Evolutionary conservation across 306 rosid species (phyloP), one percentile per base, ranked within the genome.

Genomic region (Quercus dentata): DNA sequence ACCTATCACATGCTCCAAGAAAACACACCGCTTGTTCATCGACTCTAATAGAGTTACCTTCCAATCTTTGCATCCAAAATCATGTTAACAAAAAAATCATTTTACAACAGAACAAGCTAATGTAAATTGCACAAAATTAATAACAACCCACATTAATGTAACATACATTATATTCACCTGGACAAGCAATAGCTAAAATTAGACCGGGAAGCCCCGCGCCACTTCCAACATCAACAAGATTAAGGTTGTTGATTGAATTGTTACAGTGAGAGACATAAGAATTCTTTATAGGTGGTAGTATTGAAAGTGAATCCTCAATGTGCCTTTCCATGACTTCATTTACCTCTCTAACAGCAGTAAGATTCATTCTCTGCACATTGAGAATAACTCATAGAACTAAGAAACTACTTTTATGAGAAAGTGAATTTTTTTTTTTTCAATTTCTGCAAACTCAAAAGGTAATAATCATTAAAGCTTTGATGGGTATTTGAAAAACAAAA

Each of bases 201-300:
- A 95, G 70, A 69, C 97, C 99, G 0, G 98, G 99, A 78, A 95
- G 94, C 5, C 98, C 98, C 0, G 99, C 95, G 18, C 99, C 98
- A 1, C 92, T 92, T 77, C 99, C 99, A 25, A 95, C 98, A 49
- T 95, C 98, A 3, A 91, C 88, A 3, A 95, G 86, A 19, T 84
- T 86, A 59, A 92, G 63, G 51, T 72, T 80, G 1, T 90, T 73
- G 44, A 58, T 54, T 1, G 88, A 75, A 56, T 21, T 19, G 25
- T 79, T 69, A 69, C 91, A 86, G 63, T 81, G 80, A 51, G 83
- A 77, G 44, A 55, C 67, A 82, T 89, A 91, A n/a, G 72, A 84
- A 21, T 83, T 85, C 35, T 79, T 86, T 20, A 95, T 65, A 6
- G 98, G 91, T 6, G 91, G 85, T 76, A 91, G 78, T 56, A 95